Percentiles rank a stretch among this genome's conserved stretches.
Evolutionary conservation across 1,139 yeast species (phyloP).

Genomic region (Candida dubliniensis): DNA sequence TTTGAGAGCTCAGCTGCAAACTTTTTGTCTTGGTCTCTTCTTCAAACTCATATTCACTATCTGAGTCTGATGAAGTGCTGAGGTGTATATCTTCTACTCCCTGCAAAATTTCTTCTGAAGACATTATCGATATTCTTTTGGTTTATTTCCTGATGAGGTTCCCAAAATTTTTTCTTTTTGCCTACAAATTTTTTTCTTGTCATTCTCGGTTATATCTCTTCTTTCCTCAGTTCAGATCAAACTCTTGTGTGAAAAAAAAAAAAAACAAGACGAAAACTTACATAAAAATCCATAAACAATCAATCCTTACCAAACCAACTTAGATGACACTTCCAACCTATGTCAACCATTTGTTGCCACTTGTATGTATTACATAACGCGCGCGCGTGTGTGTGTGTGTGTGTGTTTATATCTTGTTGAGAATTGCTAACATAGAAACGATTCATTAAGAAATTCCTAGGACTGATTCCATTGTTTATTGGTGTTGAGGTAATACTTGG

Average conservation of each 20-base stretch:
- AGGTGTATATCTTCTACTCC: constrained; percentile 4
- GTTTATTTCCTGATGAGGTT: constrained; percentile 1
- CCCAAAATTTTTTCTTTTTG: constrained; percentile 3
- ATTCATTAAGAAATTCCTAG: constrained; percentile 48
- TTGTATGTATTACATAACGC: constrained; percentile 23
- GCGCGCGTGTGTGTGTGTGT: too few species aligned
- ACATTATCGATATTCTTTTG: not conserved
- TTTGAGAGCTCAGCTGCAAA: constrained; percentile 14
- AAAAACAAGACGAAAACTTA: not conserved
- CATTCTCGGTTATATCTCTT: not conserved
- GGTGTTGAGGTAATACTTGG: constrained; percentile 88
- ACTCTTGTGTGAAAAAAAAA: not conserved
- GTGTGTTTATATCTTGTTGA: not conserved
- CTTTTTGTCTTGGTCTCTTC: constrained; percentile 2
- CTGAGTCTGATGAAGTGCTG: constrained; percentile 13
- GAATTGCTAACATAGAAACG: constrained; percentile 11
- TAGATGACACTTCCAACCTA: constrained; percentile 16
- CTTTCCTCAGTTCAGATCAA: not conserved
- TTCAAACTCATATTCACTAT: constrained; percentile 13
- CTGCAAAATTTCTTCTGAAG: constrained; percentile 3
- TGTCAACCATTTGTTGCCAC: constrained; percentile 24
- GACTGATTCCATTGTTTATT: constrained; percentile 70
- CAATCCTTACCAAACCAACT: not conserved
- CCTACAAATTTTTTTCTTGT: not conserved
- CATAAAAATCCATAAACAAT: not conserved